A percentile compares a stretch with the other conserved stretches of the same genome.
Conservation (phyloP, 2,329 filamentous ascomycete species). For the Rosellinia necatrix region DNA sequence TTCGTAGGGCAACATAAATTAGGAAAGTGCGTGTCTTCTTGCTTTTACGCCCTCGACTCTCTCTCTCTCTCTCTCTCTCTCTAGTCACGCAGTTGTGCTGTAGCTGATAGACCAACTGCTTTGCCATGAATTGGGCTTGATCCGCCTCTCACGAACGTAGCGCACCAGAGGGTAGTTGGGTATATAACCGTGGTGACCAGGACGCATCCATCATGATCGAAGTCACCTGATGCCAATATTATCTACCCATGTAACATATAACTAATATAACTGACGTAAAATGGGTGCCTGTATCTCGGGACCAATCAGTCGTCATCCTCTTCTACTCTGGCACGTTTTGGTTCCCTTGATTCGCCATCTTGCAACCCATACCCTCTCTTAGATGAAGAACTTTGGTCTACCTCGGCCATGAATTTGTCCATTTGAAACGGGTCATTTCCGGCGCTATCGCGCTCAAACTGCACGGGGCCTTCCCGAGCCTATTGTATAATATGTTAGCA, state of each 20-base stretch:
- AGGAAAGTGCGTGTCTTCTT: not conserved
- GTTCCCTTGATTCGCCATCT: conserved; percentile 61
- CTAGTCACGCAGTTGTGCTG: too few species aligned
- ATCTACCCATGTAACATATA: too few species aligned
- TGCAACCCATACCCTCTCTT: conserved; percentile 81
- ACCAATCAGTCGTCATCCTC: conserved; percentile 57
- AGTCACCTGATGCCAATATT: not conserved
- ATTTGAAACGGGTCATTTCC: conserved; percentile 85
- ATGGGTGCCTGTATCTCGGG: conserved; percentile 3
- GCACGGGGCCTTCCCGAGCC: conserved; percentile 86
- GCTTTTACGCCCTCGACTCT: not conserved
- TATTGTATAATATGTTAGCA: conserved; percentile 46
- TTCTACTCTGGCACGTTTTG: conserved; percentile 79
- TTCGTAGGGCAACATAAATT: too few species aligned
- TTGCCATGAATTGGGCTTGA: not conserved
- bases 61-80: too few species aligned
- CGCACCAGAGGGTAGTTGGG: not conserved
- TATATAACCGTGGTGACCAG: not conserved
- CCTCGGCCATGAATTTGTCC: conserved; percentile 89
- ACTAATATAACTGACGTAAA: not conserved
- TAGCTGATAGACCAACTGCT: too few species aligned
- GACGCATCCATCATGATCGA: not conserved
- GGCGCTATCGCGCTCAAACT: conserved; percentile 84
- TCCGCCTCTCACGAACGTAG: not conserved
- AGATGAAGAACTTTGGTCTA: conserved; percentile 61